Base-by-base conservation (phyloP, 2,329 filamentous ascomycete genomes). In the Aureobasidium sp. region DNA sequence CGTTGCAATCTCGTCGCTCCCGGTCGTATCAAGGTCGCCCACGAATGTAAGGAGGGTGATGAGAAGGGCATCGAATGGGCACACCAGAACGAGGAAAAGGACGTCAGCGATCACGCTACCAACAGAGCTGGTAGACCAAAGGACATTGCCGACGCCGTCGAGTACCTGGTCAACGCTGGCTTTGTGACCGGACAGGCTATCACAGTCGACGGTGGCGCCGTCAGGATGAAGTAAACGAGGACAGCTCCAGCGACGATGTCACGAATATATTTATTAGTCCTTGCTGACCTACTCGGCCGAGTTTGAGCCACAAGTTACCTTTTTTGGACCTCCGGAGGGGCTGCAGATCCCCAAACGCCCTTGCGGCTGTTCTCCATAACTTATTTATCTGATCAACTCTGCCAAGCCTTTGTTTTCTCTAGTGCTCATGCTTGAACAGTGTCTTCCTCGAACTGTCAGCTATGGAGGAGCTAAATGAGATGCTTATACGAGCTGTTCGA, bases 71-170 rank as follows among this genome's bases (percentile, higher is more conserved):
- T 64, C 25, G 59, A 68, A 42, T 85, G 82, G 83, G 79, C 81
- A 60, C 76, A 81, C 4, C 78, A 68, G 55, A 72, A 73, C 42
- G 69, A 78, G 1, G 75, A 79, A 56, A 77, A 80, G 55, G 83
- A 86, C 65, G 75, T 77, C 4, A 69, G 73, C 42, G 84, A 83
- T 79, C 83, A 86, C 72, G 75, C 82, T 3, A 80, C 79, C 3
- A 83, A 83, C n/a, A 74, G 83, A 54, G 84, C 84, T 13, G 84
- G 83, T 2, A 80, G 79, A 67, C 81, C 81, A 1, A 80, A 82
- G 53, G 83, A 85, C 69, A 76, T 82, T 59, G 72, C 71, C 1
- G 76, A 76, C 68, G 77, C 80, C 6, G 77, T 78, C 8, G 76
- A 80, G 66, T 82, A 79, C 69, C 69, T 81, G 8, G 71, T 79